Evolutionary conservation across 2,329 filamentous ascomycete species (phyloP).

Genomic region (Aspergillus niger): DNA sequence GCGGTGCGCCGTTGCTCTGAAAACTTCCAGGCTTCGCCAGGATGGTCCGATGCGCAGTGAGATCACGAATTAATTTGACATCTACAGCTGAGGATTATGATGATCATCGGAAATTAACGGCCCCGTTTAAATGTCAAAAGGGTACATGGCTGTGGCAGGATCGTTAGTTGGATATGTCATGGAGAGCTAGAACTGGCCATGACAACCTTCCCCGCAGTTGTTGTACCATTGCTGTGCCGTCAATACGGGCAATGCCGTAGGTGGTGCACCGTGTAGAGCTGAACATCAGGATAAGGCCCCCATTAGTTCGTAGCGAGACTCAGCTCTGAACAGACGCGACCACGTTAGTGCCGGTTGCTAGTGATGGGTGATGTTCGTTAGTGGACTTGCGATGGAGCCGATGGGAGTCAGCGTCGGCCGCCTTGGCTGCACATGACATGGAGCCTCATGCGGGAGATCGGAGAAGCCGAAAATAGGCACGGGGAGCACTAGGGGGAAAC

Average conservation of each 20-base stretch:
- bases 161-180: not conserved
- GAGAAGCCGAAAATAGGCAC: not conserved
- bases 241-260: not conserved
- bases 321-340: not conserved
- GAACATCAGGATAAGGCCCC: not conserved
- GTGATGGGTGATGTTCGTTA: not conserved
- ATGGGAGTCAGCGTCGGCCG: not conserved
- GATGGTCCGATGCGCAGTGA: not conserved
- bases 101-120: not conserved
- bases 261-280: not conserved
- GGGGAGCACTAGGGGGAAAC: not conserved
- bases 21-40: not conserved
- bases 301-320: not conserved
- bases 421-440: not conserved
- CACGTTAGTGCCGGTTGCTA: not conserved
- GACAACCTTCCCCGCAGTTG: not conserved
- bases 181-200: not conserved
- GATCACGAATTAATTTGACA: not conserved
- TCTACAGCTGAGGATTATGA: not conserved
- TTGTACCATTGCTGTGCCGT: not conserved
- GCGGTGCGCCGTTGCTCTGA: not conserved
- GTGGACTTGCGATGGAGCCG: not conserved
- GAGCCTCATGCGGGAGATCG: constrained; percentile 3
- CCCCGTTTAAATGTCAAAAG: not conserved
- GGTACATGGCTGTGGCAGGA: not conserved